phyloP scores from a whole-genome alignment of 2,329 filamentous ascomycete species.

The Trichoderma gracile region DNA sequence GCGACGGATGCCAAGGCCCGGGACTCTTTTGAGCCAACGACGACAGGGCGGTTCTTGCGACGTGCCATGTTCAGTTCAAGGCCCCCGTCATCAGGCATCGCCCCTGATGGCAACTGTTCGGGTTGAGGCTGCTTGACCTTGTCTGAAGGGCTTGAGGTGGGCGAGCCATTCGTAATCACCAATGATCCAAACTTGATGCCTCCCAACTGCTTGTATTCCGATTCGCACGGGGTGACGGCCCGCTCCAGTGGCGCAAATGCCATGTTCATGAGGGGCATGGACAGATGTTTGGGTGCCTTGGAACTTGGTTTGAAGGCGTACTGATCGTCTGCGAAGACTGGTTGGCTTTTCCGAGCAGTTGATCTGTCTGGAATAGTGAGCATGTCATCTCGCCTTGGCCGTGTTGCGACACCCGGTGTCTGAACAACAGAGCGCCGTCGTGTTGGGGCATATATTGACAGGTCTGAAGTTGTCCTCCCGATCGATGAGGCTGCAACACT shows the following conservation, averaged over 20 bases:
- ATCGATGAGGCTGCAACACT: constrained; percentile 28
- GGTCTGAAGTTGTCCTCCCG: constrained; percentile 43
- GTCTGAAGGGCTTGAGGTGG: constrained; percentile 43
- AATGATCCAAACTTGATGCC: constrained; percentile 64
- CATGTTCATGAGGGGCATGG: constrained; percentile 36
- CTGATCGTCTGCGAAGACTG: constrained; percentile 28
- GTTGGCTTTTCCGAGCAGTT: constrained; percentile 43
- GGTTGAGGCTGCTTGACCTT: neutral
- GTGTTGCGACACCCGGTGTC: constrained; percentile 53
- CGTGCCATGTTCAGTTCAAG: constrained; percentile 13
- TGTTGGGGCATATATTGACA: constrained; percentile 50
- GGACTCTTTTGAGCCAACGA: constrained; percentile 2
- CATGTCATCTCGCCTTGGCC: constrained; percentile 34
- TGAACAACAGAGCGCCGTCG: constrained; percentile 51
- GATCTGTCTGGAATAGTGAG: constrained; percentile 33
- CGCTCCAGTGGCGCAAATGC: constrained; percentile 30
- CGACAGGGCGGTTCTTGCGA: neutral
- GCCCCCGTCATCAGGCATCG: neutral
- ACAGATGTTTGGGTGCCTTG: constrained; percentile 35
- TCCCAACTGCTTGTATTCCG: constrained; percentile 61
- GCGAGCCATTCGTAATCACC: constrained; percentile 62
- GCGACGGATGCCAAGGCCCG: constrained; percentile 23
- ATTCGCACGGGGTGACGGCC: constrained; percentile 48
- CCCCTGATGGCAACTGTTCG: neutral
- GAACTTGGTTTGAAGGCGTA: neutral